Evolutionary conservation across 2,329 filamentous ascomycete species (phyloP), one percentile per base, ranked within the genome.

Genomic region (Pseudocercospora pini-densiflorae): DNA sequence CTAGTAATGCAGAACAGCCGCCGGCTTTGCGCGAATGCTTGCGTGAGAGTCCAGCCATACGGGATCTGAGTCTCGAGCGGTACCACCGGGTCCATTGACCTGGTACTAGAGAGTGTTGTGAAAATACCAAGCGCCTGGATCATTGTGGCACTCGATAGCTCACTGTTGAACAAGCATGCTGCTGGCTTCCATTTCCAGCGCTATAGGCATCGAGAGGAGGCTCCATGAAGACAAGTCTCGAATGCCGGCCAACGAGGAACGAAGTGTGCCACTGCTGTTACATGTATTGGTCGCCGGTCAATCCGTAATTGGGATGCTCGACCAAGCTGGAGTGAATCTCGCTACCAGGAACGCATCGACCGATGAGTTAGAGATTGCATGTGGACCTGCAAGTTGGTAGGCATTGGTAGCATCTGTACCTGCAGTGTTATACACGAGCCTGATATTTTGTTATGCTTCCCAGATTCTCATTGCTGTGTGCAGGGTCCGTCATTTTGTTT

Each of bases 361-460:
- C 51, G 51, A 55, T 55, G 27, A 16, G 27, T 27, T 49, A 2
- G 59, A 43, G 19, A 29, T 23, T 27, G 33, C 8, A 12, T 21
- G 7, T 55, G 27, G 8, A 33, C 23, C 16, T 31, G 43, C 59
- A 61, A 51, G 2, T 51, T 24, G 47, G 47, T 51, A 51, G 47
- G 21, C 8, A 19, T 23, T 19, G 3, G n/a, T 9, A 21, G 45
- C n/a, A 19, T 10, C 47, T 27, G 47, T 16, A 51, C 9, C 19
- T 51, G 47, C 21, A 51, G 47, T 51, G 10, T 23, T 51, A 24
- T 51, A 51, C 21, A 21, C 47, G 47, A 51, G 47, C 51, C 51
- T 55, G 51, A 55, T 55, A 31, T 55, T 33, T 55, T 19, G 51
- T 16, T 27, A 55, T 7, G 24, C 51, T 55, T 55, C 51, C 51